Base-by-base conservation (phyloP, 2,329 filamentous ascomycete genomes). In the Penicillium palitans region DNA sequence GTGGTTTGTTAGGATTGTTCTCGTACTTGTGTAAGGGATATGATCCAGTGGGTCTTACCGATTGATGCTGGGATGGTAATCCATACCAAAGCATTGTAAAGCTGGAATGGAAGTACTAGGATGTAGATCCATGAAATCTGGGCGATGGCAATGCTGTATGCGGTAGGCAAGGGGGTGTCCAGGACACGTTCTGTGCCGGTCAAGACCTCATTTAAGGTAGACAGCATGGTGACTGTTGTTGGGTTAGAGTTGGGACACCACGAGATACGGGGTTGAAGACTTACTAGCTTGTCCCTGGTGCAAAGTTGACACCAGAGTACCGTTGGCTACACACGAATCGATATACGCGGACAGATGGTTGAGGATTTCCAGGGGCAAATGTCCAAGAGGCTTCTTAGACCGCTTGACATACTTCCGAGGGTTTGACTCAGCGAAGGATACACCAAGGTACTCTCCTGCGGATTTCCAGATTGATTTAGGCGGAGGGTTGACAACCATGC, bases 41-140 rank as follows among this genome's bases (percentile, higher is more conserved):
- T 21, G 5, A 24, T 25, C 9, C 15, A n/a, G 35, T 27, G 5
- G 15, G 19, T 19, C 66, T 69, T 65, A 74, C 77, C 81, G 17
- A 93, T 78, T 45, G 87, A 88, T 35, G 87, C 90, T 0, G 90
- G 90, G 63, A 95, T 93, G 13, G 90, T 88, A 63, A 92, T 82
- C 87, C 88, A 95, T 8, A 75, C 66, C 1, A 96, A 83, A 3
- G 76, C 72, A 0, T 73, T 70, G 70, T 85, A 84, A 7, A 96
- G 84, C 76, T 96, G 91, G 81, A 95, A 95, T 6, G 91, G 91
- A 1, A 96, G 82, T 33, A 91, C 81, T 66, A 91, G 77, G 53
- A 95, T 87, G 76, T 95, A 96, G 52, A 92, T 84, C 86, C 90
- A 93, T 33, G 91, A 91, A 70, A 95, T 93, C 72, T 96, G 91